Conservation (phyloP, 768 basidiomycete genomes). For the Xanthoconium stramineum region DNA sequence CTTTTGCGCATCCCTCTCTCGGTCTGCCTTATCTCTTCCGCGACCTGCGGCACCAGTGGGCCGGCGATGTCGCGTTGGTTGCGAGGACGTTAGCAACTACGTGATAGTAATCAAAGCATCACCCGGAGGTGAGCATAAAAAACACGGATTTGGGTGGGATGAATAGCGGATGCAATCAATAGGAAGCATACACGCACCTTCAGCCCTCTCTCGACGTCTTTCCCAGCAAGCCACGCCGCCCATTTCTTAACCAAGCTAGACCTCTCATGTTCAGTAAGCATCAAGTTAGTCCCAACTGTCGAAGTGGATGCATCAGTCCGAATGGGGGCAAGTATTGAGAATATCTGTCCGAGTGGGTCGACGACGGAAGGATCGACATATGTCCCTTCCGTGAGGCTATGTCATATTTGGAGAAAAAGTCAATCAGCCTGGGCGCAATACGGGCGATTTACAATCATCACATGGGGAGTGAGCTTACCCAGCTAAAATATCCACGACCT, state of each 20-base stretch:
- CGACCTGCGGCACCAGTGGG: constrained; percentile 18
- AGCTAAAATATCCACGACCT: constrained; percentile 21
- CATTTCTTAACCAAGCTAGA: constrained; percentile 63
- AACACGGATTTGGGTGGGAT: background rate
- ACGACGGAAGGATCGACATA: constrained; percentile 20
- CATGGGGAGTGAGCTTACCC: constrained; percentile 16
- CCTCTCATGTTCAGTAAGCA: constrained; percentile 40
- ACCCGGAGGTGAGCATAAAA: background rate
- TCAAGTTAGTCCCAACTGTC: background rate
- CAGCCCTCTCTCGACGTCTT: constrained; percentile 66
- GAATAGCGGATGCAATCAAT: background rate
- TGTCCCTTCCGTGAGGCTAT: constrained; percentile 27
- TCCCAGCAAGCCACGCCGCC: constrained; percentile 76
- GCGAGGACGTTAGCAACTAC: constrained; percentile 24
- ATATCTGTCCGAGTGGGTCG: constrained; percentile 30
- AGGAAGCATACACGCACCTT: constrained; percentile 43
- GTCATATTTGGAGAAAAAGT: background rate
- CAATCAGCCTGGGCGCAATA: background rate
- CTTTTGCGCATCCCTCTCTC: constrained; percentile 19
- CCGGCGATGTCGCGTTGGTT: constrained; percentile 18
- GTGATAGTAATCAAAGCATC: background rate
- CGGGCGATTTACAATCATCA: background rate
- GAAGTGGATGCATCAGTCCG: constrained; percentile 4
- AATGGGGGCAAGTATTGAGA: constrained; percentile 20
- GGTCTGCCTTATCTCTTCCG: constrained; percentile 23